A percentile compares a stretch with the other conserved stretches of the same genome.
Conservation (phyloP, 2,329 filamentous ascomycete species). For the Moelleriella libera region DNA sequence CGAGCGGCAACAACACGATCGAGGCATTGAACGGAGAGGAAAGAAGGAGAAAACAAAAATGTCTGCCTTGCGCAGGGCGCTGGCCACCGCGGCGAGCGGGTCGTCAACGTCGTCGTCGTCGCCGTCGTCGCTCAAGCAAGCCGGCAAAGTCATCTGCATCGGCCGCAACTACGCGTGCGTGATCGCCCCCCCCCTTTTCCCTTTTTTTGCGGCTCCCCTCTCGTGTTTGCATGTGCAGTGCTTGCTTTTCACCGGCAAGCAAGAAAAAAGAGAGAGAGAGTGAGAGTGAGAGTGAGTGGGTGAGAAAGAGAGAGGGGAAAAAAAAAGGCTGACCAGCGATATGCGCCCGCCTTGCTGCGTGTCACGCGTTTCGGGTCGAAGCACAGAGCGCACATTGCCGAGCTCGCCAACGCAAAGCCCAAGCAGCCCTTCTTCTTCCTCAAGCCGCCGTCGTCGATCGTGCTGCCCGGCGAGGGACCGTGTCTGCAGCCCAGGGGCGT, state of each 20-base stretch:
- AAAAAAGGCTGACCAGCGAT: too few species aligned
- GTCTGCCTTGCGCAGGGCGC: constrained; percentile 21
- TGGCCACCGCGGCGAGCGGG: constrained; percentile 25
- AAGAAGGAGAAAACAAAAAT: constrained; percentile 13
- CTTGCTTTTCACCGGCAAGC: too few species aligned
- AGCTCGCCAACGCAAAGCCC: constrained; percentile 75
- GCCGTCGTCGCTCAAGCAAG: constrained; percentile 34
- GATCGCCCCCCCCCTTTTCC: background rate
- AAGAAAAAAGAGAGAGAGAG: background rate
- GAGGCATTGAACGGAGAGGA: too few species aligned
- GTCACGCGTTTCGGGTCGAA: too few species aligned
- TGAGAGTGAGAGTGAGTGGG: background rate
- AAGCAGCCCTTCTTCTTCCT: constrained; percentile 99
- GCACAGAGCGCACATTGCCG: constrained; percentile 73
- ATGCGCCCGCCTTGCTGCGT: too few species aligned
- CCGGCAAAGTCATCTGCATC: constrained; percentile 78
- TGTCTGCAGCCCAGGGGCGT: constrained; percentile 73
- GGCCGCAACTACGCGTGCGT: constrained; percentile 89
- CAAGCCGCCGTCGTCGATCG: constrained; percentile 79
- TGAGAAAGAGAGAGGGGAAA: too few species aligned
- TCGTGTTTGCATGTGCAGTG: background rate
- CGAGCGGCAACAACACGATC: too few species aligned
- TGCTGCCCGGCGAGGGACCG: constrained; percentile 64
- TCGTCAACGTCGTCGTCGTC: too few species aligned
- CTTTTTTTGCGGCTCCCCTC: background rate